phyloP scores from a whole-genome alignment of 441 rosid species.

The Euphorbia schlechtendalii region DNA sequence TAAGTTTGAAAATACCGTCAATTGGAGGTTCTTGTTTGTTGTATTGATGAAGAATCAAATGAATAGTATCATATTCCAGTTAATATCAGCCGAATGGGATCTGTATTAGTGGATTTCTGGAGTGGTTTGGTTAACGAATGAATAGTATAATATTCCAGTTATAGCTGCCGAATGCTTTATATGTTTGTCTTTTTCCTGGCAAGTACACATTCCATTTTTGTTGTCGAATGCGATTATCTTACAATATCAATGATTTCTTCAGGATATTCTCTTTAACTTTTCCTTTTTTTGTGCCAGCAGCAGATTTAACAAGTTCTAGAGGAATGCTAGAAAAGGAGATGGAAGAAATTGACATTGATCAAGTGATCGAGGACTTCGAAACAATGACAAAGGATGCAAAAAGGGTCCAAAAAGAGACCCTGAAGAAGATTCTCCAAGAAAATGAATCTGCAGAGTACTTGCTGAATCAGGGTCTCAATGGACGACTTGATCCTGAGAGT shows the following conservation, averaged over 20 bases:
- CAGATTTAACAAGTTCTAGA: conserved; percentile 11
- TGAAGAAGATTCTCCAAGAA: conserved; percentile 60
- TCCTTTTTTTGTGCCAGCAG: conserved; percentile 11
- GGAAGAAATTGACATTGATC: conserved; percentile 37
- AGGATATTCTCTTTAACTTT: not conserved
- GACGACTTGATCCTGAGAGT: conserved; percentile 60
- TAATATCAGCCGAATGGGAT: not conserved
- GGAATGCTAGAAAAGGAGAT: conserved; percentile 67
- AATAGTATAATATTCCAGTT: too few species aligned
- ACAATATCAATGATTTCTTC: not conserved
- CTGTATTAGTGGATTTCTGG: not conserved
- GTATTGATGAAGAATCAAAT: not conserved
- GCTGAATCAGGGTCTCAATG: conserved; percentile 58
- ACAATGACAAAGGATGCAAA: conserved; percentile 57
- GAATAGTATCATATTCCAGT: not conserved
- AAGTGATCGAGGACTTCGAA: conserved; percentile 66
- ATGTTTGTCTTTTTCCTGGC: conserved; percentile 6
- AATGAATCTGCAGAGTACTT: conserved; percentile 69
- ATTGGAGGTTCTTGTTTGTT: not conserved
- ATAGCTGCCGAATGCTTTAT: too few species aligned
- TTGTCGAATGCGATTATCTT: not conserved
- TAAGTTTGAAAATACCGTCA: not conserved
- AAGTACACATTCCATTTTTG: not conserved
- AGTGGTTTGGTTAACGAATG: too few species aligned
- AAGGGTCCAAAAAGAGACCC: conserved; percentile 60